Evolutionary conservation across 345 rosid genomes (phyloP), one percentile per base, ranked within the genome.

Genomic region (Moricandia arvensis): DNA sequence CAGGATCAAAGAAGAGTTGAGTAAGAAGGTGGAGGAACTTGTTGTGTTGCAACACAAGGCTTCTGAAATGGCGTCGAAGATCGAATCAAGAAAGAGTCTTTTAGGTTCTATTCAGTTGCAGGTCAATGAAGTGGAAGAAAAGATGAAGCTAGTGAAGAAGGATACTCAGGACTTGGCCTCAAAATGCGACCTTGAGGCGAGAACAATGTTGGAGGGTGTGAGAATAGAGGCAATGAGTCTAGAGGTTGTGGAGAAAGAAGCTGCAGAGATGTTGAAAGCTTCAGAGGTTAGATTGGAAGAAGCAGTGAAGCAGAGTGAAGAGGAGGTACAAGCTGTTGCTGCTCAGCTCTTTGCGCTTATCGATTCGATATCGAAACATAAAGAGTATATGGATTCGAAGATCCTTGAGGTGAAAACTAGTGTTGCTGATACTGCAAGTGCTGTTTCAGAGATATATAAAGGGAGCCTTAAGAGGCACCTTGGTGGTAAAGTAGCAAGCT

Each of bases 181-280:
- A 21, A 80, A 84, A 75, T 88, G 84, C 63, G 89, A 81, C 26
- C 53, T 82, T 37, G 93, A 91, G 86, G 91, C 86, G 38, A 85
- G 79, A 81, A 79, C 75, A 79, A 79, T 86, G 86, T 51, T 59
- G n/a, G 90, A 87, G 60, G 83, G 76, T 47, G 79, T 90, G 68
- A 82, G 85, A 61, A 61, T 8, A 0, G 97, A 94, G 70, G 80
- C 81, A 29, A 68, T 77, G 51, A 82, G 81, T 63, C 74, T 94
- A 72, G 85, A 81, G 55, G 69, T 74, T 33, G 76, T 87, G 43
- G 93, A 92, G 86, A n/a, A 76, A 80, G 93, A 90, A 84, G 97
- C 93, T 26, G 82, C 86, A 3, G 97, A 86, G 76, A 75, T 88
- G 76, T 49, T 86, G 57, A 62, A 86, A 81, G 90, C 83, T 12